A percentile compares a stretch with the other conserved stretches of the same genome.
phyloP scores from a whole-genome alignment of 441 rosid genomes.

The Populus hybrid region DNA sequence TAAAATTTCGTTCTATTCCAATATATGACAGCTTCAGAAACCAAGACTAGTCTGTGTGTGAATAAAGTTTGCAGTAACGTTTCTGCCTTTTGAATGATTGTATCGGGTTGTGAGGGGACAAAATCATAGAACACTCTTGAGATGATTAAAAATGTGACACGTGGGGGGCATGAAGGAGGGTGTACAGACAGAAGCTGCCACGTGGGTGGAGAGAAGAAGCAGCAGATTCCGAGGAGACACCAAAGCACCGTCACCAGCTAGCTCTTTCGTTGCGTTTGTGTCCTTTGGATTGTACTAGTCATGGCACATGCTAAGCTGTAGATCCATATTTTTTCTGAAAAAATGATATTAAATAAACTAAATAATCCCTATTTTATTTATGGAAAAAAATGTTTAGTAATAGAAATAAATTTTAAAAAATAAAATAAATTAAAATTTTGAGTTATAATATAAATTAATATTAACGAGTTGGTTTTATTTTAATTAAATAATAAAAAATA shows the following conservation, averaged over 20 bases:
- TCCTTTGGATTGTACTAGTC: not conserved
- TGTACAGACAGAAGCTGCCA: not conserved
- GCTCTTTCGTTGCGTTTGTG: constrained; percentile 21
- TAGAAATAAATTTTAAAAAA: no score
- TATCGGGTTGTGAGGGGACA: not conserved
- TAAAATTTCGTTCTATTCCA: no score
- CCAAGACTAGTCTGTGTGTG: not conserved
- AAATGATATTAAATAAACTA: no score
- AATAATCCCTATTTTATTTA: no score
- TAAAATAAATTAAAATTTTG: no score
- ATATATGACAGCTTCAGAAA: not conserved
- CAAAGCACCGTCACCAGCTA: constrained; percentile 27
- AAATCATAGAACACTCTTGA: not conserved
- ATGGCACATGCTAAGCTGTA: no score
- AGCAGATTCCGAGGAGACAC: constrained; percentile 32
- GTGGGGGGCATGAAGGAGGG: constrained; percentile 33
- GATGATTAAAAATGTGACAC: constrained; percentile 21
- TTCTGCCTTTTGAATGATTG: not conserved
- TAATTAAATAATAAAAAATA: no score
- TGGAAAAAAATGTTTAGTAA: no score
- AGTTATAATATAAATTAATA: no score
- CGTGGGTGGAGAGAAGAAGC: constrained; percentile 25
- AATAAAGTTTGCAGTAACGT: not conserved
- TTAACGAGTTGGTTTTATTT: no score
- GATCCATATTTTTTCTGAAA: no score